Base-by-base conservation (phyloP, 2,329 filamentous ascomycete species). In the Alternaria ethzedia region DNA sequence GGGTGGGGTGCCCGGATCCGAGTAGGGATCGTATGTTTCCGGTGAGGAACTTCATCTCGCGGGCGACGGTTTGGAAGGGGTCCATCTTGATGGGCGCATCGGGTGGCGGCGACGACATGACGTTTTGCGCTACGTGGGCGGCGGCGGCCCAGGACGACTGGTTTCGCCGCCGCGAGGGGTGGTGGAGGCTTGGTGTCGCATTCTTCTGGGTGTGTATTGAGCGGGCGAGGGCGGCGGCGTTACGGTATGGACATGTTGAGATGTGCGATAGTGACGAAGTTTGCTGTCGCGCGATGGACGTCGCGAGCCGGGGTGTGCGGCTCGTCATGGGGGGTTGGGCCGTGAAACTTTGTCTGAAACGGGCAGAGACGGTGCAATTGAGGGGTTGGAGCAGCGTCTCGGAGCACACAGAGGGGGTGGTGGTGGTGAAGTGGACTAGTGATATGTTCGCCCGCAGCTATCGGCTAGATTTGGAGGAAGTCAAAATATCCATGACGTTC, bases 31-130 rank as follows among this genome's bases (percentile, higher is more conserved):
- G 88, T 80, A 98, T 97, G 75, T 98, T 97, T 58, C 94, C 94
- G 11, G 92, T 97, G 75, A 98, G 83, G 74, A 94, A 96, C 82
- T 97, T 96, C 90, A 99, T 93, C 85, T 98, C 95, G 82, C 97
- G 96, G 66, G 93, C 95, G 32, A 98, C 94, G 32, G 93, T 91
- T 66, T 92, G 89, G 75, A 98, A 86, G 32, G 95, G 95, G 79
- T 98, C 95, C 74, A 97, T 88, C 65, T 89, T 88, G 82, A 97
- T 88, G 62, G 89, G 88, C 66, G 87, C 84, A 59, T 88, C 84
- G 70, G 87, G 85, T 51, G 81, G 77, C 65, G 90, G 85, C 47
- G 87, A 88, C 70, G 86, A 86, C 70, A 94, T 90, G 64, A 94
- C 86, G 78, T 90, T 90, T 70, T 91, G 87, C 46, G 87, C 87